phyloP scores from a whole-genome alignment of 2,329 filamentous ascomycete species.

The Rhexocercosporidium sp. region DNA sequence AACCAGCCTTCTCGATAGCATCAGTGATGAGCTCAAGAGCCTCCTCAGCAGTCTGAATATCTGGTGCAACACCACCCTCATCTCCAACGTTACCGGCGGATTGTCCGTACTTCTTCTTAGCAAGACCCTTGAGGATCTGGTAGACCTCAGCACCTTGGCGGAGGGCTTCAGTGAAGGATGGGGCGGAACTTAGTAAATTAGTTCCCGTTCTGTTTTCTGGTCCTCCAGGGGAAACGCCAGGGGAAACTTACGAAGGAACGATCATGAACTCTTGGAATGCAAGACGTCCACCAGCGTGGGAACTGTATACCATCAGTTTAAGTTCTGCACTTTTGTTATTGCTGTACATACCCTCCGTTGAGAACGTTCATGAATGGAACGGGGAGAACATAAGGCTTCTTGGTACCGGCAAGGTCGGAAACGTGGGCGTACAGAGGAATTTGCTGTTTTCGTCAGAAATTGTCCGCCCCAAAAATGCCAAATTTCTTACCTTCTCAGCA shows the following conservation, averaged over 20 bases:
- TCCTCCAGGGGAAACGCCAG: not conserved
- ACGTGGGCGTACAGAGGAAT: constrained; percentile 88
- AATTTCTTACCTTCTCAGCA: constrained; percentile 74
- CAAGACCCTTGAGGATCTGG: constrained; percentile 94
- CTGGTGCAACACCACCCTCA: constrained; percentile 98
- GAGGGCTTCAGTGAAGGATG: constrained; percentile 93
- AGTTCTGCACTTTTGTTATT: not conserved
- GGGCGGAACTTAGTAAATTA: constrained; percentile 65
- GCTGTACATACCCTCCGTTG: constrained; percentile 64
- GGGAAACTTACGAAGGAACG: constrained; percentile 71
- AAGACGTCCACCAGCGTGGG: constrained; percentile 94
- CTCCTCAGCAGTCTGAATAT: constrained; percentile 97
- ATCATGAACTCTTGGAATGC: constrained; percentile 99
- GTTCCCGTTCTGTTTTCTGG: constrained; percentile 11
- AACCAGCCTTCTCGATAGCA: constrained; percentile 92
- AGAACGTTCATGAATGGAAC: constrained; percentile 95
- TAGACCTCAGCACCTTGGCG: constrained; percentile 97
- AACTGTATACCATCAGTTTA: constrained; percentile 56
- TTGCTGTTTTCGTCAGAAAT: constrained; percentile 51
- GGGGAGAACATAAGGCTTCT: constrained; percentile 89
- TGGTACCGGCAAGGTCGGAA: constrained; percentile 85
- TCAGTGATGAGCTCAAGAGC: constrained; percentile 95
- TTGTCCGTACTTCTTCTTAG: constrained; percentile 99
- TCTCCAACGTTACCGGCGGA: constrained; percentile 99
- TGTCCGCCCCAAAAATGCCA: constrained; percentile 6